Evolutionary conservation across 148 eudicot genomes (phyloP).

Genomic region (Arctostaphylos glauca): DNA sequence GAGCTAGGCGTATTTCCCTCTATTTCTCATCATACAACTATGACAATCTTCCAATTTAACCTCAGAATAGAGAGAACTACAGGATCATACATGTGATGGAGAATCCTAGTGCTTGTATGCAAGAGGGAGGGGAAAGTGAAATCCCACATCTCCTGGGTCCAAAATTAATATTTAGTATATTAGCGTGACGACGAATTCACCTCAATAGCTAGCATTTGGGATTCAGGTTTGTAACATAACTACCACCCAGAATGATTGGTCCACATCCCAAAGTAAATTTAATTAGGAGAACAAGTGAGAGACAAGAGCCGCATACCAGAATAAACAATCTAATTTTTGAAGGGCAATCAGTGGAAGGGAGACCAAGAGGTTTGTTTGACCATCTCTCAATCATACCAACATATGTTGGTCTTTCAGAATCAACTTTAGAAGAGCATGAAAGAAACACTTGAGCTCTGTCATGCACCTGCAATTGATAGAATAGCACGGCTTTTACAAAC

Average conservation of each 20-base stretch:
- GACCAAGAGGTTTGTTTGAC: conserved; percentile 65
- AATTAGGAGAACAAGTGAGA: not conserved
- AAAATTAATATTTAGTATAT: not conserved
- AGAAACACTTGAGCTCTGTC: conserved; percentile 92
- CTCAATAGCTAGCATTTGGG: not conserved
- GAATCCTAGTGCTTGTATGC: not conserved
- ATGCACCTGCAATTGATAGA: conserved; percentile 54
- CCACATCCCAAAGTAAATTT: conserved; percentile 4
- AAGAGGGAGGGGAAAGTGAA: not conserved
- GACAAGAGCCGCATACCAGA: conserved; percentile 50
- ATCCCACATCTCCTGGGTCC: not conserved
- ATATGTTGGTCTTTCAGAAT: conserved; percentile 49
- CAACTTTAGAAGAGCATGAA: conserved; percentile 51
- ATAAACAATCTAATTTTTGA: conserved; percentile 49
- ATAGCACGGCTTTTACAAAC: not conserved
- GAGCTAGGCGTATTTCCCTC: not conserved
- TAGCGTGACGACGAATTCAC: not conserved
- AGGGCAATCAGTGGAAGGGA: conserved; percentile 55
- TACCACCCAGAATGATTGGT: not conserved
- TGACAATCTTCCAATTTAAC: not conserved
- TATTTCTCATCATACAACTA: not conserved
- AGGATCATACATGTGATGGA: not conserved
- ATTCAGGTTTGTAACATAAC: not conserved
- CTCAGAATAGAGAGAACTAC: not conserved
- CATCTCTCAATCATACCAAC: conserved; percentile 69